Conservation (phyloP, 2,329 filamentous ascomycete species). For the Lasiodiplodia citricola region DNA sequence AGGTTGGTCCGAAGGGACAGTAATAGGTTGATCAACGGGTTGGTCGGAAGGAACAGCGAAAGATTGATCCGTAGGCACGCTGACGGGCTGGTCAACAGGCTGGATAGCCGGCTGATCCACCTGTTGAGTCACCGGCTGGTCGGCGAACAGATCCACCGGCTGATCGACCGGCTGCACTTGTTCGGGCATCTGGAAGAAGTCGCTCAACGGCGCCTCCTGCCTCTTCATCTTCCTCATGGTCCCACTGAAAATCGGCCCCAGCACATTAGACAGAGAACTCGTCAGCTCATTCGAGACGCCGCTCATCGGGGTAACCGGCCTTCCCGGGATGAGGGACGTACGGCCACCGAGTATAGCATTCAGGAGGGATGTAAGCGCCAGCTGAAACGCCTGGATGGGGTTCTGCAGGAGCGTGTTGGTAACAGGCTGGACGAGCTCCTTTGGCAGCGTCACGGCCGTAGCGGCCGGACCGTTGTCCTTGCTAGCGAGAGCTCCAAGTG, state of each 20-base stretch:
- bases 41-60: too few species aligned
- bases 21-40: too few species aligned
- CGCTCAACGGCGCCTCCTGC: not conserved
- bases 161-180: too few species aligned
- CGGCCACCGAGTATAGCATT: not conserved
- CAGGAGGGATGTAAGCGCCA: not conserved
- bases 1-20: too few species aligned
- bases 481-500: not conserved
- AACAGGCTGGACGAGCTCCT: not conserved
- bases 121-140: too few species aligned
- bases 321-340: too few species aligned
- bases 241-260: not conserved
- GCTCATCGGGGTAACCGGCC: not conserved
- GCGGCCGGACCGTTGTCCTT: not conserved
- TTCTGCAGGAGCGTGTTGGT: not conserved
- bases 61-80: too few species aligned
- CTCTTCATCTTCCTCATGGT: not conserved
- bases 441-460: not conserved
- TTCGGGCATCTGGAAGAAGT: too few species aligned
- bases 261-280: not conserved
- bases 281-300: not conserved
- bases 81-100: too few species aligned
- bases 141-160: too few species aligned
- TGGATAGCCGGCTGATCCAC: too few species aligned
- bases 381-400: not conserved